Base-by-base conservation (phyloP, 2,329 filamentous ascomycete species). In the Cladosporium sp. region DNA sequence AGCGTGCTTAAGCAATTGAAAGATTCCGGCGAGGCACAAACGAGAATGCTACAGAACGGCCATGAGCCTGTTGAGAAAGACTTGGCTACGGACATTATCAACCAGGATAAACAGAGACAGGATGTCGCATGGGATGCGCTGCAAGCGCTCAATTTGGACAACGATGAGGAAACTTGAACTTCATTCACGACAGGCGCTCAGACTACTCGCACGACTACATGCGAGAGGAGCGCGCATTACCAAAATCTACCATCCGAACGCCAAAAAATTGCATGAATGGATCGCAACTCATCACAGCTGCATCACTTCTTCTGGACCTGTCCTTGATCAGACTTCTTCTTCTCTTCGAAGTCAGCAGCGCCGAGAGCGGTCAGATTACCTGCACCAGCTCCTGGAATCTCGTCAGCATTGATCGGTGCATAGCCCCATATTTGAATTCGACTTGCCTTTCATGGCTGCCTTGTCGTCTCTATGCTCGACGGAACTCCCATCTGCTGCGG, bases 401-500 rank as follows among this genome's bases (percentile, higher is more conserved):
- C 15, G 47, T 58, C 48, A 62, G 58, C 56, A 51, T 19, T 17
- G 28, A 9, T 3, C 35, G 12, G 15, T 3, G 35, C 28, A 10
- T 5, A 13, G n/a, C 24, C 12, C 15, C 32, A 25, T 4, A 3
- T 13, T 17, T 13, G 20, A 19, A 9, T 10, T 25, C 5, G 17
- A 61, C 56, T 58, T 62, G 64, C 71, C 71, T 54, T 65, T 68
- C 28, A 68, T 61, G 12, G 61, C 56, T 4, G 62, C 62, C 17
- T 62, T 58, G 47, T 71, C 65, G 47, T 72, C 64, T 22, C 61
- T 61, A 25, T 66, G 59, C 60, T 72, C 69, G 22, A 66, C 56
- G 44, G 64, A 65, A 58, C 65, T 69, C 9, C 68, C 69, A 54
- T 71, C 69, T 19, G 64, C 61, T 17, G 56, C 56, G 17, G 61